These are phyloP conservation scores for Leishmania guyanensis DNA, from an alignment of 208 protist genomes.

Conservation along the genomic window DNA sequence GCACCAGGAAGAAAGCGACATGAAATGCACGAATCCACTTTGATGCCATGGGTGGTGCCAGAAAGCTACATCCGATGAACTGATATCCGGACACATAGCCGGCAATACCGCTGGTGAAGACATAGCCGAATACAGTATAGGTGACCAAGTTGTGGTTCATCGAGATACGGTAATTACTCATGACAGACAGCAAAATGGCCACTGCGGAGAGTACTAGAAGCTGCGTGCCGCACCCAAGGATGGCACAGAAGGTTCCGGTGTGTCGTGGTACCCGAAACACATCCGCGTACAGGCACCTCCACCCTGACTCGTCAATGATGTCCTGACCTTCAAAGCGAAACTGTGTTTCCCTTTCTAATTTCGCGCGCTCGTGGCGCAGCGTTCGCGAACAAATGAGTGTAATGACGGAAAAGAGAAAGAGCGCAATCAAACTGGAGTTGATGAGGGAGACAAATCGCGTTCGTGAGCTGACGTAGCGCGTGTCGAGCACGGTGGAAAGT, in stretches of 20 bases:
- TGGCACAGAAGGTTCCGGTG: slow-evolving; percentile 71
- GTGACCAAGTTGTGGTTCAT: slow-evolving; percentile 26
- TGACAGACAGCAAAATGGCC: slow-evolving; percentile 33
- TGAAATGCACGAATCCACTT: slow-evolving; percentile 40
- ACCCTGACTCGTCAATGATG: slow-evolving; percentile 92
- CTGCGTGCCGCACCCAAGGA: slow-evolving; percentile 79
- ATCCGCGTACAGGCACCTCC: slow-evolving; percentile 96
- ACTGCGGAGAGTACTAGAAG: slow-evolving; percentile 25
- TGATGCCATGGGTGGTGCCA: slow-evolving; percentile 25
- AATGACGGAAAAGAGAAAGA: slow-evolving; percentile 92
- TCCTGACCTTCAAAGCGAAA: slow-evolving; percentile 47
- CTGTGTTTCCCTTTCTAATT: slow-evolving; percentile 68
- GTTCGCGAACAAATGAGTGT: slow-evolving; percentile 90
- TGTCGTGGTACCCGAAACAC: slow-evolving; percentile 92
- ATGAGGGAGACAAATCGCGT: slow-evolving; percentile 91
- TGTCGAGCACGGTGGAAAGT: slow-evolving; percentile 92
- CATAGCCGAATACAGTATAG: slow-evolving; percentile 23
- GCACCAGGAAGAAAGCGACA: slow-evolving; percentile 18
- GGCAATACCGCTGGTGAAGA: slow-evolving; percentile 14
- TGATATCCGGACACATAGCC: slow-evolving; percentile 36
- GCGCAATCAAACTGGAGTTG: slow-evolving; percentile 92
- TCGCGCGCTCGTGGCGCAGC: slow-evolving; percentile 80
- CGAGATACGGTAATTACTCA: slow-evolving; percentile 21
- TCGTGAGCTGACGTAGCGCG: slow-evolving; percentile 87
- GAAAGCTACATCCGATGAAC: slow-evolving; percentile 26